Evolutionary conservation across 805 yeast species (phyloP).

Genomic region (Ogataea methanolica): DNA sequence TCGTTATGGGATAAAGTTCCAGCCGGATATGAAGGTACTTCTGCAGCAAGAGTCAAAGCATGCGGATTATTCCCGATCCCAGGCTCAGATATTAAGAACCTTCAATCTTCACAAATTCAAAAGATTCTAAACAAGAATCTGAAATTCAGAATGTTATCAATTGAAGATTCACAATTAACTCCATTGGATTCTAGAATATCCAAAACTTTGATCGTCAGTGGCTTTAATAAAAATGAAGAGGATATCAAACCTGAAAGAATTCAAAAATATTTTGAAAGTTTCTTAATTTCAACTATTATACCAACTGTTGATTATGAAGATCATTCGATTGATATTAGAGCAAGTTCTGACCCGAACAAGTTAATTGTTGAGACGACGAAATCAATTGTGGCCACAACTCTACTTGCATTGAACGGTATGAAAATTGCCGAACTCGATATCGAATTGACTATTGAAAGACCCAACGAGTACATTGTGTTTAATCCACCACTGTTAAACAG

Average conservation of each 20-base stretch:
- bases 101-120: conserved; percentile 32
- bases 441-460: conserved; percentile 35
- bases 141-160: conserved; percentile 10
- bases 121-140: conserved; percentile 14
- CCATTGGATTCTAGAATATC: conserved; percentile 25
- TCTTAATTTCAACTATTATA: conserved; percentile 39
- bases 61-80: conserved; percentile 78
- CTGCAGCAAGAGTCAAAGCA: conserved; percentile 72
- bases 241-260: conserved; percentile 28
- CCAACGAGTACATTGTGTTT: conserved; percentile 36
- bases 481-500: conserved; percentile 27
- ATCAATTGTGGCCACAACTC: conserved; percentile 50
- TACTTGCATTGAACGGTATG: conserved; percentile 39
- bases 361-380: conserved; percentile 50
- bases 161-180: conserved; percentile 19
- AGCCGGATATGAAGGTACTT: conserved; percentile 61
- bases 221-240: conserved; percentile 11
- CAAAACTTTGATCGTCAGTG: conserved; percentile 20
- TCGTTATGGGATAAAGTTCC: conserved; percentile 73
- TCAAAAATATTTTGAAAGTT: conserved; percentile 41
- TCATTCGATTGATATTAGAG: conserved; percentile 25
- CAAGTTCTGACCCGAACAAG: conserved; percentile 28
- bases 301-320: conserved; percentile 33
- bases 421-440: conserved; percentile 29
- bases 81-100: conserved; percentile 42